Percentiles rank a stretch among this genome's conserved stretches.
phyloP scores from a whole-genome alignment of 306 rosid species.

The Lathyrus oleraceus region DNA sequence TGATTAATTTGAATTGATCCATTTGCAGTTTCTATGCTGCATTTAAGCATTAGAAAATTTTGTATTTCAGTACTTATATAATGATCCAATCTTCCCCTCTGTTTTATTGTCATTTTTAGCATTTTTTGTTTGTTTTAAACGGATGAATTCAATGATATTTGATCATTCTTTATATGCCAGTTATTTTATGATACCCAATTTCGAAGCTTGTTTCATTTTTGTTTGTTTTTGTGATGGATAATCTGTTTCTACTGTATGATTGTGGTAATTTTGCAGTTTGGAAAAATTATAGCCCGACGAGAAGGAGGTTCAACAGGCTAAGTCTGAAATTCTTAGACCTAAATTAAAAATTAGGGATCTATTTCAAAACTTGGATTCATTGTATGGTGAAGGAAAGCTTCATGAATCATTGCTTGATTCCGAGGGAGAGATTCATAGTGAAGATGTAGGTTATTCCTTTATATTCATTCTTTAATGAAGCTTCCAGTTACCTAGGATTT shows the following conservation, averaged over 20 bases:
- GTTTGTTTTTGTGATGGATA: slow-evolving; percentile 26
- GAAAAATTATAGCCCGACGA: slow-evolving; percentile 94
- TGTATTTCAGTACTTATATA: background rate
- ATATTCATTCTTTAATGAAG: slow-evolving; percentile 32
- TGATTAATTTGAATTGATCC: slow-evolving; percentile 20
- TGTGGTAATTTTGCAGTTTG: slow-evolving; percentile 60
- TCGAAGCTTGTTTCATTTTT: slow-evolving; percentile 14
- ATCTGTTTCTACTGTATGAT: slow-evolving; percentile 33
- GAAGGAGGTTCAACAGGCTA: slow-evolving; percentile 95
- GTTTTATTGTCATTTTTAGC: slow-evolving; percentile 4
- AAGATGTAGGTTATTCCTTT: slow-evolving; percentile 72
- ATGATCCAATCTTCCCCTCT: background rate
- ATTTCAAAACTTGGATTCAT: slow-evolving; percentile 75
- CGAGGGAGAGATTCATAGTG: slow-evolving; percentile 91
- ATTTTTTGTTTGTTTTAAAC: slow-evolving; percentile 10
- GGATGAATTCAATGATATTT: background rate
- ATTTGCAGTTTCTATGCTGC: slow-evolving; percentile 11
- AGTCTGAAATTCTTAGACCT: slow-evolving; percentile 75
- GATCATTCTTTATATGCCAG: slow-evolving; percentile 14
- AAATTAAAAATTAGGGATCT: slow-evolving; percentile 91
- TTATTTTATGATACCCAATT: slow-evolving; percentile 4
- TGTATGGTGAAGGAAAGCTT: slow-evolving; percentile 82
- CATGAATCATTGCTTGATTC: slow-evolving; percentile 81
- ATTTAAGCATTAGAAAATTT: slow-evolving; percentile 5
- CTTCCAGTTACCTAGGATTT: slow-evolving; percentile 18